Base-by-base conservation (phyloP, 2,329 filamentous ascomycete species). In the Xylaria sp. region DNA sequence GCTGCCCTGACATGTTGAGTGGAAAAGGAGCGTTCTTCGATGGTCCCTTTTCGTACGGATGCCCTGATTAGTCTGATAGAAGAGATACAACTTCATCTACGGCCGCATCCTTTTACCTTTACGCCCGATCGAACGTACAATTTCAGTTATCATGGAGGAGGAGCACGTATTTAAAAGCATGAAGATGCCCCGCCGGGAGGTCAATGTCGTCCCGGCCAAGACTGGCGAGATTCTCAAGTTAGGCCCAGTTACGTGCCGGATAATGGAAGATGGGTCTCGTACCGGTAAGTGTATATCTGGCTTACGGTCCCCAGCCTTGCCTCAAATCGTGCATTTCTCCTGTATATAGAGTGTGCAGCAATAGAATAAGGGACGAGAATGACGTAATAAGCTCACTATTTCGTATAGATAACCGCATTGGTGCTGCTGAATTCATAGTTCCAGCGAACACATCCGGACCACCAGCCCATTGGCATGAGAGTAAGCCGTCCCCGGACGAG, bases 401-500 rank as follows among this genome's bases (percentile, higher is more conserved):
- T 54, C 5, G 33, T 43, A 33, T 46, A 57, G 59, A 60, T 56
- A 61, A 70, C 41, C 57, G 59, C 36, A 65, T 68, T 33, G 70
- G 58, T n/a, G 55, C 31, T 51, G 82, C 83, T 39, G 83, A 84
- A 73, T 81, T 86, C 66, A 85, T 81, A n/a, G 76, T 88, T 43
- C 83, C 84, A 9, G 79, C 84, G 9, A 78, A 82, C 23, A 84
- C 82, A 0, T 72, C 79, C 0, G 85, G 84, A 1, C 84, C 85
- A 1, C 83, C 83, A 52, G 79, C 83, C 1, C 84, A 86, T 75
- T 88, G 83, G 83, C 84, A 88, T 73, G 83, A 87, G 72, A 87
- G 46, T 64, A 12, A 67, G 65, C 36, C 10, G 31, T 39, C 28
- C 28, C 57, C 57, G 43, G 57, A 33, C 25, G 49, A n/a, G 52